phyloP scores from a whole-genome alignment of 257 asterid genomes.

The Gentiana straminea region DNA sequence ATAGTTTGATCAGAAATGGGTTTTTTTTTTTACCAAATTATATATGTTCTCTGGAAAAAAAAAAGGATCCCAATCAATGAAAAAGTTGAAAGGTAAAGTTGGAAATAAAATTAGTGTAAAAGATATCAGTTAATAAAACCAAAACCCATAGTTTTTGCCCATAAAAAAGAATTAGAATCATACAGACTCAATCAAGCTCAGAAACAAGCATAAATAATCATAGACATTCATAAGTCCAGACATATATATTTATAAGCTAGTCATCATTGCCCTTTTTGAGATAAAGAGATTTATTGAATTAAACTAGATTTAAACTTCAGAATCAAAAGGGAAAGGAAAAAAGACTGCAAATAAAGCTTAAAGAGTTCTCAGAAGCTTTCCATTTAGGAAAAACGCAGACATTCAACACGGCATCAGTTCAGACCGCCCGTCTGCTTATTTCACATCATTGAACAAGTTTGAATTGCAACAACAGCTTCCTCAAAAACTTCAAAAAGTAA shows the following conservation, averaged over 20 bases:
- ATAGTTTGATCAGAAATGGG: too few relatives aligned
- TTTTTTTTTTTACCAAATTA: too few relatives aligned
- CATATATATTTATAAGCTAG: slow-evolving; percentile 36
- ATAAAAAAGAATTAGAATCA: background rate
- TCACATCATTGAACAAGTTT: slow-evolving; percentile 33
- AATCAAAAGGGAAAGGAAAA: background rate
- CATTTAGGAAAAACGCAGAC: slow-evolving; percentile 51
- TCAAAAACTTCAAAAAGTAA: background rate
- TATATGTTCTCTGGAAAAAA: too few relatives aligned
- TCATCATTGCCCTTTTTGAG: slow-evolving; percentile 31
- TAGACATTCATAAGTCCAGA: slow-evolving; percentile 67
- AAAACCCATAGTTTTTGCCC: too few relatives aligned
- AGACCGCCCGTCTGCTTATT: slow-evolving; percentile 87
- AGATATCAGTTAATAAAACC: too few relatives aligned
- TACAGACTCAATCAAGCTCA: slow-evolving; percentile 22
- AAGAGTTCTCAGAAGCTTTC: slow-evolving; percentile 42
- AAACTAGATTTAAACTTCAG: background rate
- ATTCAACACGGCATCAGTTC: slow-evolving; percentile 88
- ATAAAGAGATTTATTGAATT: too few relatives aligned
- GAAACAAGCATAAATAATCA: slow-evolving; percentile 41
- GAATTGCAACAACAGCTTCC: background rate
- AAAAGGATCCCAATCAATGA: too few relatives aligned
- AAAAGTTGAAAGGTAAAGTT: too few relatives aligned
- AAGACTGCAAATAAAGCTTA: background rate
- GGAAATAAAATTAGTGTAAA: too few relatives aligned